Conservation (phyloP, 2,329 filamentous ascomycete species). For the Sclerotinia sclerotiorum region DNA sequence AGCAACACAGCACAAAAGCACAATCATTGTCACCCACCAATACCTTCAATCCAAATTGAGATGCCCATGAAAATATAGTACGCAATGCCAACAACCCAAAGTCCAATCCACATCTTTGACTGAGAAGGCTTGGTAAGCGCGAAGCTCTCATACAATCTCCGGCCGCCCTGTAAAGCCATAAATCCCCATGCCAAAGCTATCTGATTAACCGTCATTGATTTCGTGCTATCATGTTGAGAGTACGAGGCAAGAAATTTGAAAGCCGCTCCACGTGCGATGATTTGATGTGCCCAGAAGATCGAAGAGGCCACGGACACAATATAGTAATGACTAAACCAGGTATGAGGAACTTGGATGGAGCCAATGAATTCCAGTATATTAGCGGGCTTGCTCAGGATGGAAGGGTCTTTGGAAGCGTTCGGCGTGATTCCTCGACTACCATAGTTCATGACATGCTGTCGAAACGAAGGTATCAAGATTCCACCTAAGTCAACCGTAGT, state of each 20-base stretch:
- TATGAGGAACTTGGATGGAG: conserved; percentile 66
- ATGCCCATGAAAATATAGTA: conserved; percentile 77
- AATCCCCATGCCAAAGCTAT: conserved; percentile 67
- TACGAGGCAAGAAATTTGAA: conserved; percentile 51
- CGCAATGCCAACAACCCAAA: conserved; percentile 75
- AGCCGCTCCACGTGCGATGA: conserved; percentile 53
- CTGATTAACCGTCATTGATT: conserved; percentile 60
- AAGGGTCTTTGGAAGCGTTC: conserved; percentile 13
- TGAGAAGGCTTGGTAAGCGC: conserved; percentile 60
- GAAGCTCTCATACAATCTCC: conserved; percentile 75
- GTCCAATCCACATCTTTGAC: conserved; percentile 80
- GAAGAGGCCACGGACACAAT: conserved; percentile 67
- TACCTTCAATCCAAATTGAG: conserved; percentile 81
- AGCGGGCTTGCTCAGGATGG: conserved; percentile 5
- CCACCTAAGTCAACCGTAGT: conserved; percentile 35
- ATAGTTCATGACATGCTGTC: conserved; percentile 39
- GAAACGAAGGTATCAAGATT: conserved; percentile 36
- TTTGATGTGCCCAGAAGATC: conserved; percentile 70
- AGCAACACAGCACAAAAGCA: conserved; percentile 2
- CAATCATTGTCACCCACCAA: conserved; percentile 52
- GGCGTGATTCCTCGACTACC: conserved; percentile 34
- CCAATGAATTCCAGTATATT: conserved; percentile 30
- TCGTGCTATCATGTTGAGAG: conserved; percentile 27
- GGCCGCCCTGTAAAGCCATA: conserved; percentile 71
- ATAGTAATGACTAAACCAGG: conserved; percentile 91